Percentiles rank a stretch among this genome's conserved stretches.
Conservation (phyloP, 371 early-diverging fungal species). For the Cokeromyces recurvatus region DNA sequence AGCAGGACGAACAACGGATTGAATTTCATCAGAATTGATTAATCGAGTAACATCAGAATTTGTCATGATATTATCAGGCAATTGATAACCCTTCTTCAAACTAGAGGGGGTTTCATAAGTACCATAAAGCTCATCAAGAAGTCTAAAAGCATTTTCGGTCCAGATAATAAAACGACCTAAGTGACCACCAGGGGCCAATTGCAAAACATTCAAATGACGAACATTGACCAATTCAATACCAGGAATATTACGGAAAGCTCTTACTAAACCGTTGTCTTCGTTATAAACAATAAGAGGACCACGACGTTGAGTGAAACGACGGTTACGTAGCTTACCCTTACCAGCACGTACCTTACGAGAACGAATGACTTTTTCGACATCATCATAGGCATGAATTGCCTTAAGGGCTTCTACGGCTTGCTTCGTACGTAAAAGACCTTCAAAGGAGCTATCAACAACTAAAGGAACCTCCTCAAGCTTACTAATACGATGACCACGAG, state of each 20-base stretch:
- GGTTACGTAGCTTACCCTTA: slow-evolving; percentile 99
- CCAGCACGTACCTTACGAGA: slow-evolving; percentile 98
- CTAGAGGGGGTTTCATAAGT: slow-evolving; percentile 75
- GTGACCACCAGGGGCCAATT: slow-evolving; percentile 99
- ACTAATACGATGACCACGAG: slow-evolving; percentile 98
- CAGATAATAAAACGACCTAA: slow-evolving; percentile 99
- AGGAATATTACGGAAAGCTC: slow-evolving; percentile 99
- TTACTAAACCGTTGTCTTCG: slow-evolving; percentile 92
- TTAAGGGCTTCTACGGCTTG: slow-evolving; percentile 92
- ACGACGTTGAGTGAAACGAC: slow-evolving; percentile 96
- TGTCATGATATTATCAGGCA: slow-evolving; percentile 87
- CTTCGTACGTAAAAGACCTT: slow-evolving; percentile 93
- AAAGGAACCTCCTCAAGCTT: slow-evolving; percentile 96
- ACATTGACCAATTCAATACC: slow-evolving; percentile 98
- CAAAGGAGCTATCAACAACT: slow-evolving; percentile 82
- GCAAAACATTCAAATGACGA: slow-evolving; percentile 92
- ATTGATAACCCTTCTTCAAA: slow-evolving; percentile 92
- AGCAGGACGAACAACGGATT: slow-evolving; percentile 90
- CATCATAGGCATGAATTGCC: slow-evolving; percentile 91
- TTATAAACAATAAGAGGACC: slow-evolving; percentile 98
- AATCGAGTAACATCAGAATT: slow-evolving; percentile 95
- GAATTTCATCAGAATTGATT: slow-evolving; percentile 98
- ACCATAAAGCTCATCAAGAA: slow-evolving; percentile 95
- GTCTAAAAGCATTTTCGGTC: slow-evolving; percentile 96
- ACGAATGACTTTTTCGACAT: slow-evolving; percentile 96